Conservation (phyloP, 768 basidiomycete species). For the Lactarius hengduanensis region DNA sequence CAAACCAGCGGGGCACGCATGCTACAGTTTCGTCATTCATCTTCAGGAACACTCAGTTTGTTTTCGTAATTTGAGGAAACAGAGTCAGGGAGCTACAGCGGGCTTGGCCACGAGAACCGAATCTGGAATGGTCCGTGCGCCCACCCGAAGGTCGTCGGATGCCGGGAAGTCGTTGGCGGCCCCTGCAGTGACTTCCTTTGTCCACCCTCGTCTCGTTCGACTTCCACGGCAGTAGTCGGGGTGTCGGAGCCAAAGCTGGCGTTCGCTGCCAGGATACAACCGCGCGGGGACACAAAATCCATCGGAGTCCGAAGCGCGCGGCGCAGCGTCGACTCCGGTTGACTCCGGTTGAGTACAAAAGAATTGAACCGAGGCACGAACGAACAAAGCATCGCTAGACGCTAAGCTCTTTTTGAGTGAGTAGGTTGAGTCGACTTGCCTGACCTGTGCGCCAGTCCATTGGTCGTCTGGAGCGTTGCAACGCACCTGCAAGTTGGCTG, state of each 20-base stretch:
- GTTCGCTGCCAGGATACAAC: background rate
- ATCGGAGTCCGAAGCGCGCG: background rate
- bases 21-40: background rate
- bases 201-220: background rate
- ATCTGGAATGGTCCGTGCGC: background rate
- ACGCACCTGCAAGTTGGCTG: too few species aligned
- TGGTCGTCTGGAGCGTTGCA: too few species aligned
- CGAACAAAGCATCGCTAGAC: background rate
- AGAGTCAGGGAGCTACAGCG: too few species aligned
- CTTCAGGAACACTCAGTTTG: background rate
- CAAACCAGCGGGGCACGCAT: background rate
- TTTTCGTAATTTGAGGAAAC: background rate
- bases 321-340: constrained; percentile 1
- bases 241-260: background rate
- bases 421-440: too few species aligned
- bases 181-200: background rate
- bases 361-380: background rate
- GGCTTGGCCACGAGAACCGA: background rate
- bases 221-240: background rate
- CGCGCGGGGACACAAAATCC: background rate
- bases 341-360: background rate
- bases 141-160: background rate
- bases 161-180: background rate
- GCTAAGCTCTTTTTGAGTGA: background rate
- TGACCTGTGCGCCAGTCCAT: too few species aligned